phyloP scores from a whole-genome alignment of 108 stramenopile genomes.

The Skeletonema grethae region DNA sequence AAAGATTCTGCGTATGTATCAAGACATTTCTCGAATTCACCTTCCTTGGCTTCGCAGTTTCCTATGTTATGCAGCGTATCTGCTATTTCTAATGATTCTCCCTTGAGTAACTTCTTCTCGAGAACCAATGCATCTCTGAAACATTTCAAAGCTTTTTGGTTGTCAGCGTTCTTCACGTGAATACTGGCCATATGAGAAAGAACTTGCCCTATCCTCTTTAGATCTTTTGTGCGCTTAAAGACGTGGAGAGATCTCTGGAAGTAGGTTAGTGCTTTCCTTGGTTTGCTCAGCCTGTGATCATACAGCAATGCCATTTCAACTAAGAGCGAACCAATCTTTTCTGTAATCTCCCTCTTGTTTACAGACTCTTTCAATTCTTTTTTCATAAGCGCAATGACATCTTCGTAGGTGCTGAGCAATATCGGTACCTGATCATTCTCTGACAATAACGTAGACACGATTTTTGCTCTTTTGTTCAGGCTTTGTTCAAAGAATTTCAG shows the following conservation, averaged over 20 bases:
- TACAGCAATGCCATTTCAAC: slow-evolving; percentile 48
- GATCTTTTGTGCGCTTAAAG: slow-evolving; percentile 36
- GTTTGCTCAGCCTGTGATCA: slow-evolving; percentile 38
- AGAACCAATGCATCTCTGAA: slow-evolving; percentile 49
- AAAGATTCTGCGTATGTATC: slow-evolving; percentile 37
- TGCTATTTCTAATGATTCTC: slow-evolving; percentile 27
- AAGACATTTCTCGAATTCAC: slow-evolving; percentile 27
- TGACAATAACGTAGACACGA: slow-evolving; percentile 9
- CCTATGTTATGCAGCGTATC: slow-evolving; percentile 59
- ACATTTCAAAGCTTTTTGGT: slow-evolving; percentile 42
- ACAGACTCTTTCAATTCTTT: slow-evolving; percentile 15
- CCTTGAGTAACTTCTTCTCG: slow-evolving; percentile 19
- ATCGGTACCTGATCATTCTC: slow-evolving; percentile 18
- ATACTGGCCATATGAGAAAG: slow-evolving; percentile 47
- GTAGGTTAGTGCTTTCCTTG: slow-evolving; percentile 33
- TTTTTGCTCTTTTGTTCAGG: slow-evolving; percentile 30
- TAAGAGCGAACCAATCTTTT: slow-evolving; percentile 35
- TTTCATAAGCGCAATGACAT: slow-evolving; percentile 45
- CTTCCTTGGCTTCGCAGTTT: slow-evolving; percentile 48
- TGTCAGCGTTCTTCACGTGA: slow-evolving; percentile 27
- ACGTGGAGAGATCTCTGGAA: slow-evolving; percentile 48
- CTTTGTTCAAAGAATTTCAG: slow-evolving; percentile 40
- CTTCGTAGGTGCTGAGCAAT: slow-evolving; percentile 48
- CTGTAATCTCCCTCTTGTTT: slow-evolving; percentile 12
- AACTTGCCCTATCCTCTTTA: slow-evolving; percentile 33